A percentile compares a stretch with the other conserved stretches of the same genome.
Conservation (phyloP, 306 rosid species). For the Chamaecrista fasciculata region DNA sequence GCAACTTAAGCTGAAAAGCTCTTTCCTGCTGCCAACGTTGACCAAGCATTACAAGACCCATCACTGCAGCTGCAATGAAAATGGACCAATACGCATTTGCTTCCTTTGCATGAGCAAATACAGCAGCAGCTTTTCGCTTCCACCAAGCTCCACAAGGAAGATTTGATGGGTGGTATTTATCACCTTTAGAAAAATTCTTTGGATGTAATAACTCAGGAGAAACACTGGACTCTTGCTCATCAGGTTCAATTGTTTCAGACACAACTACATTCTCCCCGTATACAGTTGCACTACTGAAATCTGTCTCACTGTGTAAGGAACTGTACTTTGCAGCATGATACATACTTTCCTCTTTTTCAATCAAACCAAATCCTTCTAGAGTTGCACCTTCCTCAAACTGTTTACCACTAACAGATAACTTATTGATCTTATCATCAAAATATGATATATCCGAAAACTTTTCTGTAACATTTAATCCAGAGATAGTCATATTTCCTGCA, state of each 20-base stretch:
- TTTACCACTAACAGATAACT: slow-evolving; percentile 49
- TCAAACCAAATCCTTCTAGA: slow-evolving; percentile 50
- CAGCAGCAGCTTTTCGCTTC: slow-evolving; percentile 84
- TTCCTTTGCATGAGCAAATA: slow-evolving; percentile 87
- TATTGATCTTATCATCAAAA: slow-evolving; percentile 50
- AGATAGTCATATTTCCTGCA: slow-evolving; percentile 50
- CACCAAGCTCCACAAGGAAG: slow-evolving; percentile 98
- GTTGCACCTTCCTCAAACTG: slow-evolving; percentile 67
- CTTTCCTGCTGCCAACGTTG: slow-evolving; percentile 91
- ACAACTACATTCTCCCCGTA: slow-evolving; percentile 45
- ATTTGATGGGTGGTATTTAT: slow-evolving; percentile 36
- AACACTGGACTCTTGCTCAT: slow-evolving; percentile 44
- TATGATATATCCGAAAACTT: slow-evolving; percentile 59
- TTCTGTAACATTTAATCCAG: slow-evolving; percentile 56
- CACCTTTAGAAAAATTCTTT: slow-evolving; percentile 40
- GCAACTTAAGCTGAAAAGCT: slow-evolving; percentile 78
- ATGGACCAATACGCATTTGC: slow-evolving; percentile 88
- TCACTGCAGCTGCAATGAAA: slow-evolving; percentile 85
- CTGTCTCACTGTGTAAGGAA: slow-evolving; percentile 53
- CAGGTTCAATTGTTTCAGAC: slow-evolving; percentile 43
- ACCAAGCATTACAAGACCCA: slow-evolving; percentile 77
- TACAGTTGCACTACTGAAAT: slow-evolving; percentile 38
- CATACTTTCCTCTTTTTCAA: slow-evolving; percentile 51
- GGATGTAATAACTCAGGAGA: slow-evolving; percentile 47
- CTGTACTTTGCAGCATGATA: slow-evolving; percentile 49